A percentile compares a stretch with the other conserved stretches of the same genome.
Evolutionary conservation across 78 protist genomes (phyloP).

Genomic region (Creolimax fragrantissima): DNA sequence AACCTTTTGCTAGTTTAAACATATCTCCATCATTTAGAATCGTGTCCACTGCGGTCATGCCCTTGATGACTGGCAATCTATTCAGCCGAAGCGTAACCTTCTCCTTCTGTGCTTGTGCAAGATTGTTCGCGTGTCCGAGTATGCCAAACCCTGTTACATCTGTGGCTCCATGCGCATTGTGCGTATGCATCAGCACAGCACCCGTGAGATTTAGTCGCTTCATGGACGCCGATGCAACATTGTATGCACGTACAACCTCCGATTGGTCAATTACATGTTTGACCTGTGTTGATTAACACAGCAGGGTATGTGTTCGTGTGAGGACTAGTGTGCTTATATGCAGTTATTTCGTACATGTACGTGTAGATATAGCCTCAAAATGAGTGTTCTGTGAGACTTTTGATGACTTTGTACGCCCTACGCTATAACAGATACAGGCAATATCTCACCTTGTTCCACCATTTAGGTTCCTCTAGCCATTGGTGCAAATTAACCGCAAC

Average conservation of each 20-base stretch:
- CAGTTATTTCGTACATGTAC: too few relatives aligned
- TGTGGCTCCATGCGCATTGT: slow-evolving; percentile 72
- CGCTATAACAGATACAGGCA: too few relatives aligned
- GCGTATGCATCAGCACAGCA: slow-evolving; percentile 48
- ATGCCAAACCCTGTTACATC: slow-evolving; percentile 87
- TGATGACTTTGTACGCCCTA: too few relatives aligned
- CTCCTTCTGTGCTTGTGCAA: slow-evolving; percentile 42
- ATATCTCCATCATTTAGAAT: background rate
- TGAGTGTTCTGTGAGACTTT: too few relatives aligned
- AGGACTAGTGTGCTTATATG: too few relatives aligned
- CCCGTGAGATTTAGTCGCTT: background rate
- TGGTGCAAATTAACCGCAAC: slow-evolving; percentile 77
- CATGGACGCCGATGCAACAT: slow-evolving; percentile 51
- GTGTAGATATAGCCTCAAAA: too few relatives aligned
- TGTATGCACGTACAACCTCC: slow-evolving; percentile 14
- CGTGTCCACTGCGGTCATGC: slow-evolving; percentile 48
- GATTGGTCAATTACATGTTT: background rate
- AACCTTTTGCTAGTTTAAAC: slow-evolving; percentile 44
- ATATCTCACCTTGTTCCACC: too few relatives aligned
- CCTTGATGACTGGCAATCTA: slow-evolving; percentile 30
- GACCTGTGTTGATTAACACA: too few relatives aligned
- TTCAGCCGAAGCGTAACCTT: slow-evolving; percentile 36
- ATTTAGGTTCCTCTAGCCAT: slow-evolving; percentile 41
- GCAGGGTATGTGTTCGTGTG: background rate
- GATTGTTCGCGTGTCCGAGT: slow-evolving; percentile 63